Evolutionary conservation across 495 filamentous ascomycete genomes (phyloP), one percentile per base, ranked within the genome.

Genomic region (Talaromyces adpressus): DNA sequence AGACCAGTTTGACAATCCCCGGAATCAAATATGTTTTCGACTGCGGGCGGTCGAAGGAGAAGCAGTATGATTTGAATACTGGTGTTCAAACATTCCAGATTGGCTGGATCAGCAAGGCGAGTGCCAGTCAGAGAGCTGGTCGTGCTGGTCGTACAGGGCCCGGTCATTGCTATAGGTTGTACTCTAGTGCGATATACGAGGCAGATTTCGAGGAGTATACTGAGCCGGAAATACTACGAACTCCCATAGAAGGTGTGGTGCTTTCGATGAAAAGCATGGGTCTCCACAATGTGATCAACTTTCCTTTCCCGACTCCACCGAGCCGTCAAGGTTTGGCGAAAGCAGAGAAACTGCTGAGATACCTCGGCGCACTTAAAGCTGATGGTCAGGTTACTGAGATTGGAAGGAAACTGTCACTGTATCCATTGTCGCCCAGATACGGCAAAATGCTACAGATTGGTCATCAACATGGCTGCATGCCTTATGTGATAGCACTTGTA

Each of bases 1-100:
- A 99, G 72, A 99, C 95, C 3, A 92, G 88, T 81, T 79, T 99
- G 62, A 99, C 95, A 0, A 99, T 99, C 51, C 95, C 95, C 3
- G 92, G 92, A 18, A 93, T 97, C 63, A 84, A 90, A 61, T 99
- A 97, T 69, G 95, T 99, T 16, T 96, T 99, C 65, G 95, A 99
- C 73, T 89, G 88, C 68, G 95, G 95, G 32, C 83, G 95, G 47
- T 85, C 89, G 2, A 99, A 99, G 73, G 92, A 97, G 71, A 89
- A 92, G 62, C 89, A 87, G 57, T 98, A 92, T 69, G 88, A 98
- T 68, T 78, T 84, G 14, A 75, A 81, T 22, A 97, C 89, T 9
- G 93, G 94, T 9, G 93, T 99, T 0, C 94, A 98, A 72, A 96
- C 87, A 67, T 99, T 97, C 69, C 90, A 97, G 70, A 83, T 98